These are phyloP conservation scores for Colletotrichum musicola DNA, from an alignment of 2,329 filamentous ascomycete species.

Conservation along the genomic window DNA sequence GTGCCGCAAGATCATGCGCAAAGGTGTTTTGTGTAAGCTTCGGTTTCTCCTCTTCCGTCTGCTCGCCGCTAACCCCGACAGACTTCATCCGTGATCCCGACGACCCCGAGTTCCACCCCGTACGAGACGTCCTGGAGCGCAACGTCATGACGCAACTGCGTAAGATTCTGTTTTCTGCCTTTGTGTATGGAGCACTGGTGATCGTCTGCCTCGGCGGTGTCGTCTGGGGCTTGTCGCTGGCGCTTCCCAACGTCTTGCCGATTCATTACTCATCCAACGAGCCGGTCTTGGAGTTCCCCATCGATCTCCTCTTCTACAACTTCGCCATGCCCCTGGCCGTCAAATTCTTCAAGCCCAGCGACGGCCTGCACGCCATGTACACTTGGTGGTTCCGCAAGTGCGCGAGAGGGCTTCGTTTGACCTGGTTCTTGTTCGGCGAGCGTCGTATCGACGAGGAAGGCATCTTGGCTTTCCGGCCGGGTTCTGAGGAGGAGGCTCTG, in stretches of 20 bases:
- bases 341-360: constrained; percentile 85
- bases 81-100: constrained; percentile 98
- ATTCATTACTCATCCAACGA: constrained; percentile 95
- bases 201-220: constrained; percentile 94
- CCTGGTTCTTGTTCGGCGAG: constrained; percentile 93
- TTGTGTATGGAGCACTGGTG: constrained; percentile 94
- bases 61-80: constrained; percentile 47
- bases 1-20: constrained; percentile 98
- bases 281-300: constrained; percentile 92
- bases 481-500: constrained; percentile 47
- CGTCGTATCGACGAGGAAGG: constrained; percentile 86
- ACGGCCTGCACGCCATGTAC: constrained; percentile 87
- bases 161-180: constrained; percentile 95
- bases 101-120: constrained; percentile 97
- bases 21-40: constrained; percentile 86
- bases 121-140: constrained; percentile 94
- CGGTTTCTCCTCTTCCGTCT: not conserved
- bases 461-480: constrained; percentile 61
- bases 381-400: constrained; percentile 96
- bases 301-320: constrained; percentile 96
- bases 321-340: constrained; percentile 92
- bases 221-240: constrained; percentile 86
- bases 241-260: constrained; percentile 80
- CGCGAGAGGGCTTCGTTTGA: constrained; percentile 82
- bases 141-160: constrained; percentile 92